Base-by-base conservation (phyloP, 2,329 filamentous ascomycete genomes). In the Exserohilum rostratum region DNA sequence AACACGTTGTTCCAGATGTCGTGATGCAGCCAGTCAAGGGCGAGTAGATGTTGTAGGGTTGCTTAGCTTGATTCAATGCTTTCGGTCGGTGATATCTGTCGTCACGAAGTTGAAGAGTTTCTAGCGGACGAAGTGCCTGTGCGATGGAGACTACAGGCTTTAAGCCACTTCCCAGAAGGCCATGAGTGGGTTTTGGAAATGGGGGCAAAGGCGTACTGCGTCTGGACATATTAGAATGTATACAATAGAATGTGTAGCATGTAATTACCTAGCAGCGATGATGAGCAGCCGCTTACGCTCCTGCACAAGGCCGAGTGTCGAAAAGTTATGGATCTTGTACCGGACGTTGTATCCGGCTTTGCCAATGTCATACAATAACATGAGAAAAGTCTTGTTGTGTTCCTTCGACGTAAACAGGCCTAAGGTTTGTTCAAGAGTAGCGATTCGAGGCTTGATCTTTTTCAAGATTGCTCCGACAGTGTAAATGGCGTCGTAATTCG, bases 131-230 rank as follows among this genome's bases (percentile, higher is more conserved):
- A 2, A 75, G 50, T 0, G 68, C 66, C 18, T 72, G 61, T 0
- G 33, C 52, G 3, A 75, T 67, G 1, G 52, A 58, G 0, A 59
- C 46, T 10, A 47, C 66, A 0, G 42, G 60, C 18, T 67, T 64
- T 0, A 75, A 38, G 0, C 71, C 67, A 15, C 47, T 65, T 1
- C 57, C 59, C 1, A 17, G 2, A 0, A 58, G 52, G 18, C 72
- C 72, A 39, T 72, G 61, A 0, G 57, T 66, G 0, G 64, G 57
- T 9, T 60, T 60, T 0, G 72, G 72, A 22, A 75, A 73, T 0
- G 66, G 66, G 0, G 72, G 70, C 0, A 75, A 30, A 0, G 72
- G 70, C 5, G 33, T 56, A 0, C 64, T 70, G 0, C 55, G 53
- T 22, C 65, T 62, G n/a, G 34, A 2, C n/a, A 17, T 35, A 43